Evolutionary conservation across 192 early-diverging fungal species (phyloP).

Genomic region (Coemansia guatemalensis): DNA sequence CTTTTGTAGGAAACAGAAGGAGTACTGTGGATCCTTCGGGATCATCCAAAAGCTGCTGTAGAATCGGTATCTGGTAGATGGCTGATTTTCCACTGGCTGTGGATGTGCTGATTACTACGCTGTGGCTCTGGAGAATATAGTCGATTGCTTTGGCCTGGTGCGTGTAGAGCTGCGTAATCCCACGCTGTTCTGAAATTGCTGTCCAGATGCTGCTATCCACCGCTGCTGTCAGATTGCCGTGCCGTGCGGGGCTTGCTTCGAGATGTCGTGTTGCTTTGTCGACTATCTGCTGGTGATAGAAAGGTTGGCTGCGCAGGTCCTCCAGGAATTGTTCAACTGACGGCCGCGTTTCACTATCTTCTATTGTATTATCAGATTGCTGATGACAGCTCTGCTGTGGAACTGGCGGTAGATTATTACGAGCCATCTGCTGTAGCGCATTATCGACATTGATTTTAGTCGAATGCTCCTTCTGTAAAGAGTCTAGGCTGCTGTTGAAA

Average conservation of each 20-base stretch:
- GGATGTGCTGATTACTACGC: conserved; percentile 68
- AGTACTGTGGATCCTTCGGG: conserved; percentile 48
- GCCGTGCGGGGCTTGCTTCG: conserved; percentile 3
- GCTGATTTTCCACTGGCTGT: conserved; percentile 83
- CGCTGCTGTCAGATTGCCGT: not conserved
- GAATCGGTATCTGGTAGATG: conserved; percentile 71
- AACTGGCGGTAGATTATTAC: conserved; percentile 3
- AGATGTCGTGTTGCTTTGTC: not conserved
- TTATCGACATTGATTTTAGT: not conserved
- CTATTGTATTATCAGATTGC: not conserved
- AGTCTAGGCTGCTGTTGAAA: not conserved
- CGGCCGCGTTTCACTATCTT: not conserved
- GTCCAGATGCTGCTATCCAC: conserved; percentile 6
- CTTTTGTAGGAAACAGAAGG: conserved; percentile 79
- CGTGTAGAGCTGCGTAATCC: conserved; percentile 58
- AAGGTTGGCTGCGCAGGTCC: not conserved
- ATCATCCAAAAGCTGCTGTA: conserved; percentile 56
- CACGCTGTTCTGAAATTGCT: conserved; percentile 3
- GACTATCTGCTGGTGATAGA: conserved; percentile 12
- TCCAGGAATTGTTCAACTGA: conserved; percentile 9
- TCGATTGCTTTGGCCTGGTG: conserved; percentile 74
- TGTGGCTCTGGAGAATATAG: conserved; percentile 22
- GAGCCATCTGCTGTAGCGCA: not conserved
- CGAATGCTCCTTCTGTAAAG: not conserved
- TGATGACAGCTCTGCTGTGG: not conserved